These are phyloP conservation scores for Thozetella sp. DNA, from an alignment of 495 filamentous ascomycete genomes.

Conservation along the genomic window DNA sequence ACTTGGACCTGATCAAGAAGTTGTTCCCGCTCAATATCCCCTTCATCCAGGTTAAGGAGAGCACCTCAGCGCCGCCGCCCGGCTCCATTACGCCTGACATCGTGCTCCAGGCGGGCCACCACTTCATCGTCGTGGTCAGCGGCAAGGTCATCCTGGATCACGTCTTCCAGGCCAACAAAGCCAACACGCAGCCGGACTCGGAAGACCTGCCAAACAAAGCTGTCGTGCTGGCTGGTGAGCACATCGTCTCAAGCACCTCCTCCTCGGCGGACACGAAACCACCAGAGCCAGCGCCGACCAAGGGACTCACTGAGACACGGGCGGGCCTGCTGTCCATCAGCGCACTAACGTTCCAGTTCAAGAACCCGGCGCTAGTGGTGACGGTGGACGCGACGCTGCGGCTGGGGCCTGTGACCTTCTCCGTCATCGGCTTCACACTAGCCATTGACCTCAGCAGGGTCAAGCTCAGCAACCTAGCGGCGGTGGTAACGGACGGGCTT, in stretches of 20 bases:
- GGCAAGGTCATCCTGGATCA: too few relatives aligned
- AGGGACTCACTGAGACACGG: slow-evolving; percentile 25
- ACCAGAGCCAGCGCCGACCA: background rate
- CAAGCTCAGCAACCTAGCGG: background rate
- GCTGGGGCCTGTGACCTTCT: slow-evolving; percentile 40
- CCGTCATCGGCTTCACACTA: slow-evolving; percentile 34
- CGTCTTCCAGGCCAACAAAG: too few relatives aligned
- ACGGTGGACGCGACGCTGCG: slow-evolving; percentile 32
- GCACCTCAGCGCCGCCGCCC: too few relatives aligned
- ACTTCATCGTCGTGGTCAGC: too few relatives aligned
- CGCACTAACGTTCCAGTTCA: slow-evolving; percentile 37
- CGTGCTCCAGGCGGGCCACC: too few relatives aligned
- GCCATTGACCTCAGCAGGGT: slow-evolving; percentile 12
- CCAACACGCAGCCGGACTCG: too few relatives aligned
- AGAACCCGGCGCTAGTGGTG: slow-evolving; percentile 22
- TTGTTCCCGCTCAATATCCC: background rate
- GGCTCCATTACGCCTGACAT: too few relatives aligned
- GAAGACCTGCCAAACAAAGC: too few relatives aligned
- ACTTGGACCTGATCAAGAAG: slow-evolving; percentile 5
- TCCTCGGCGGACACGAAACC: background rate
- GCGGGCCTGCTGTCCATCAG: slow-evolving; percentile 27
- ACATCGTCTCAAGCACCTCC: background rate
- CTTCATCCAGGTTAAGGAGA: too few relatives aligned
- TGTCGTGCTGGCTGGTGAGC: too few relatives aligned
- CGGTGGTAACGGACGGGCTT: slow-evolving; percentile 10